Evolutionary conservation across 1,284 basidiomycete species (phyloP).

Genomic region (Ganoderma leucocontextum): DNA sequence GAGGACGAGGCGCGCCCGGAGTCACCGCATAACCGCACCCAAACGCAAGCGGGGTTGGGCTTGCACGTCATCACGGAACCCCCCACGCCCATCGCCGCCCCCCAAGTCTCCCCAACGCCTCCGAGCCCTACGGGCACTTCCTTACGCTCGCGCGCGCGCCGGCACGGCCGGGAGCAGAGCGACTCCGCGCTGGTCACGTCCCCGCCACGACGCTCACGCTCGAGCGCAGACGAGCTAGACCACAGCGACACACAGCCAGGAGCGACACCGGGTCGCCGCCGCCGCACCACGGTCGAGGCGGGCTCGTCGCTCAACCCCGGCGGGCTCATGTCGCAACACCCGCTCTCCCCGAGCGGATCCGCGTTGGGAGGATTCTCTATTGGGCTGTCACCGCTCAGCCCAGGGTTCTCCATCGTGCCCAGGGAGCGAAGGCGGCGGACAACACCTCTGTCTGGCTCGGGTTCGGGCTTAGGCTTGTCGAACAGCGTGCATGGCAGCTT

Average conservation of each 20-base stretch:
- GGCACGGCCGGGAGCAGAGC: slow-evolving; percentile 35
- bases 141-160: slow-evolving; percentile 12
- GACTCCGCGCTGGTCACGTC: slow-evolving; percentile 33
- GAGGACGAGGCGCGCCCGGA: slow-evolving; percentile 21
- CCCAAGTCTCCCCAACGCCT: slow-evolving; percentile 24
- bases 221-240: slow-evolving; percentile 16
- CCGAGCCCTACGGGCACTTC: slow-evolving; percentile 14
- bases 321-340: slow-evolving; percentile 19
- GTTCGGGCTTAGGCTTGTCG: neutral
- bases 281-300: slow-evolving; percentile 33
- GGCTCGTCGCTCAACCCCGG: slow-evolving; percentile 23
- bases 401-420: slow-evolving; percentile 73
- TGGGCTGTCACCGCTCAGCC: slow-evolving; percentile 75
- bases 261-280: slow-evolving; percentile 17
- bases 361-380: slow-evolving; percentile 67
- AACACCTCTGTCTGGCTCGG: slow-evolving; percentile 8
- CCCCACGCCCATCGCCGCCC: slow-evolving; percentile 25
- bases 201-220: slow-evolving; percentile 30
- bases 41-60: slow-evolving; percentile 26
- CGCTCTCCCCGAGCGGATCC: slow-evolving; percentile 40
- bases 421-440: slow-evolving; percentile 53
- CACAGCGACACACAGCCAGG: slow-evolving; percentile 9
- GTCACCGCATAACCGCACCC: slow-evolving; percentile 14
- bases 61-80: slow-evolving; percentile 30
- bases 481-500: slow-evolving; percentile 29